phyloP scores from a whole-genome alignment of 2,329 filamentous ascomycete species.

The Fusarium nurragi region DNA sequence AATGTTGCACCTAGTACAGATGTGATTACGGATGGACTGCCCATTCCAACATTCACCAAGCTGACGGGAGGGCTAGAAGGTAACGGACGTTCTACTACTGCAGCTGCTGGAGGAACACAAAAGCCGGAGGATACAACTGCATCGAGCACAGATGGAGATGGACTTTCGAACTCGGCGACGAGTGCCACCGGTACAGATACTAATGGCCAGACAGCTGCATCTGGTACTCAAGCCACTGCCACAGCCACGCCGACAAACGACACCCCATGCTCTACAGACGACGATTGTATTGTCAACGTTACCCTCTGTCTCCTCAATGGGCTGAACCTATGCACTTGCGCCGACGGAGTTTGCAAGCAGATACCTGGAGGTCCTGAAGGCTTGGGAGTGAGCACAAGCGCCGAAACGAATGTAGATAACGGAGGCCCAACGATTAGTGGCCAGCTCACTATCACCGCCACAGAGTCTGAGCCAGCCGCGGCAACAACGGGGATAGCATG shows the following conservation, averaged over 20 bases:
- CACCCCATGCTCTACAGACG: neutral
- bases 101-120: neutral
- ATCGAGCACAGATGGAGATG: neutral
- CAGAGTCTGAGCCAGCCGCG: neutral
- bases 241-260: neutral
- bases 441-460: neutral
- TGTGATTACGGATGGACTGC: neutral
- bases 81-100: neutral
- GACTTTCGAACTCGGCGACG: neutral
- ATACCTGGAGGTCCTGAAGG: neutral
- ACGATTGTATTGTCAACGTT: conserved; percentile 1
- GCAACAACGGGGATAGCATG: neutral
- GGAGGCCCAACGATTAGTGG: neutral
- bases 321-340: conserved; percentile 9
- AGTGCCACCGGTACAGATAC: neutral
- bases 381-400: neutral
- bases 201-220: neutral
- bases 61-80: neutral
- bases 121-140: neutral
- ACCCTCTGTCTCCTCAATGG: conserved; percentile 4
- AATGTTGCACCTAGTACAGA: neutral
- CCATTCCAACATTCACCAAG: neutral
- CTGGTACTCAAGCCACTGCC: neutral
- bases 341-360: conserved; percentile 11
- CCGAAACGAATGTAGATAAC: neutral